Base-by-base conservation (phyloP, 768 basidiomycete species). In the Psilocybe cyanescens region DNA sequence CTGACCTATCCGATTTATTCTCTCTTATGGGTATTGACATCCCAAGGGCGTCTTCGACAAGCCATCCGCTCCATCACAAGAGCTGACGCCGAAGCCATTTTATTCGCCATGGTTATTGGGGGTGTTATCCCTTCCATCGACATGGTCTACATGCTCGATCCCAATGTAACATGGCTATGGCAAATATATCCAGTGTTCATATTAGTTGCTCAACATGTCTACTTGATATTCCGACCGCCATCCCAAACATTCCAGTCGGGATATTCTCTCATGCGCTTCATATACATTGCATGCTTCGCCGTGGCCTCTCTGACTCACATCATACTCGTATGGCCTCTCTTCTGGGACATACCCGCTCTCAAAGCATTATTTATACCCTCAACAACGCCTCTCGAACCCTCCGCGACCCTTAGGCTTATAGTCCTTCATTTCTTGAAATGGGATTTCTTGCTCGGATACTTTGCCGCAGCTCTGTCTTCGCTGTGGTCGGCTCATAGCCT, bases 151-250 rank as follows among this genome's bases (percentile, higher is more conserved):
- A 54, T 82, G 14, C 64, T 71, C 28, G 75, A 78, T 44, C 78
- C 81, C 0, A 60, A 58, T 35, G 70, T 82, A 44, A 85, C 83
- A 8, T 80, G 79, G n/a, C 68, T 78, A 31, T 86, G 84, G 84
- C 84, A 85, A 62, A 63, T 74, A 9, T 84, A 80, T 61, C 84
- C 84, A 8, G 28, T 80, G 4, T 72, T 74, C 64, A 68, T 80
- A 49, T 75, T 75, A 14, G 0, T 81, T 14, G 74, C 77, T 2
- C 69, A 74, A 17, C 62, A 62, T 4, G 46, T 63, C 1, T 78
- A 85, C 61, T 70, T 78, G n/a, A 28, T 75, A 33, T 60, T 81
- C 49, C 78, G 81, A 16, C 58, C 29, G 4, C 50, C 65, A 8
- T 76, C 79, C 1, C 11, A 24, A 29, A 14, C 41, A 11, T 46